Evolutionary conservation across 768 basidiomycete species (phyloP), one percentile per base, ranked within the genome.

Genomic region (Hygrocybe punicea): DNA sequence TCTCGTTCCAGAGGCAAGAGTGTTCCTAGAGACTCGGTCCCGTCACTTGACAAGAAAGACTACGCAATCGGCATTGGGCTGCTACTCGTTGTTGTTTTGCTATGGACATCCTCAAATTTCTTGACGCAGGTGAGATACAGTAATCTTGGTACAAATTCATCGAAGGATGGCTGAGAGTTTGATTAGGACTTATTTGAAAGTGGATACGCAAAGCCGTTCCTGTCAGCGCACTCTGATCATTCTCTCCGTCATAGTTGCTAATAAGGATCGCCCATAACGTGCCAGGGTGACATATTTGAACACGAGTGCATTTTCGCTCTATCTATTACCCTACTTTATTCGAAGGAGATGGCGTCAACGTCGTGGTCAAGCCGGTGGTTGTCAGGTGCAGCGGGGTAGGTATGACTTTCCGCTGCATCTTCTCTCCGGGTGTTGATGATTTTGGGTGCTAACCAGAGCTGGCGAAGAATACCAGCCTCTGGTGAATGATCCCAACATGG

Each of bases 91-190:
- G 92, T 95, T 51, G 91, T 93, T 36, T 59, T 91, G 35, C 79
- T 97, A 11, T 98, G 95, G 95, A 96, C 94, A 14, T 73, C 79
- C 10, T 89, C 88, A 47, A 95, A 87, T 69, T 96, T 94, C 65
- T 77, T 96, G 39, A 94, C 89, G 10, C 89, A 93, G 80, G 90
- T 86, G 58, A 44, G 71, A 50, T 33, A 21, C 9, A 24, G 5
- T 42, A 25, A 16, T 40, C 50, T 16, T 44, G 46, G 55, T 29
- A 35, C 42, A 29, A 11, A 16, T 10, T 29, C 36, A 23, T n/a
- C n/a, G n/a, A n/a, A n/a, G n/a, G n/a, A n/a, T n/a, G n/a, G n/a
- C 39, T 55, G 16, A 19, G 39, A 35, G 10, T 9, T 8, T 56
- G 14, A 19, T 46, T 57, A 83, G 84, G 75, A 78, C 56, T 65